These are phyloP conservation scores for Paraconiothyrium brasiliense DNA, from an alignment of 2,329 filamentous ascomycete species.

Conservation along the genomic window DNA sequence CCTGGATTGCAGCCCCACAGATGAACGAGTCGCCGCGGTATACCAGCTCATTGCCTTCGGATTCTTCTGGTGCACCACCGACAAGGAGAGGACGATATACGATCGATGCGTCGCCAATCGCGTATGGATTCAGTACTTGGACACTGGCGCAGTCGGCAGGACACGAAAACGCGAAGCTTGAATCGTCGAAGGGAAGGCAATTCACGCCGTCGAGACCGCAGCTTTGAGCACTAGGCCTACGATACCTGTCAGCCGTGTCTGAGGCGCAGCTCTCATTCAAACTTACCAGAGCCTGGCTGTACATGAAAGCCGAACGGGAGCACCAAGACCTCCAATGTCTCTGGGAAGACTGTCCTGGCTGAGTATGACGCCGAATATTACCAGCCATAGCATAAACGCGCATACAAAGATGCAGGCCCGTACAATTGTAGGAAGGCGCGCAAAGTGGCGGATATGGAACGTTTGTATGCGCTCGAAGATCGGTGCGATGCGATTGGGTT, in stretches of 20 bases:
- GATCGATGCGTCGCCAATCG: constrained; percentile 67
- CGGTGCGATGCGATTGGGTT: constrained; percentile 54
- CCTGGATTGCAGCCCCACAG: constrained; percentile 49
- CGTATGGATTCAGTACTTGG: constrained; percentile 60
- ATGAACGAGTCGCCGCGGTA: constrained; percentile 52
- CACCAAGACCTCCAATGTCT: constrained; percentile 75
- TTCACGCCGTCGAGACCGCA: constrained; percentile 65
- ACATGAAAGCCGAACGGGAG: constrained; percentile 72
- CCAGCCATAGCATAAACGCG: constrained; percentile 71
- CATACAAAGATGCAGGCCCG: constrained; percentile 66
- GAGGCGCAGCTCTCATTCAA: neutral
- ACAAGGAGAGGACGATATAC: constrained; percentile 72
- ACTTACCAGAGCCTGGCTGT: constrained; percentile 72
- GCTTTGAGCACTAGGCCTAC: constrained; percentile 39
- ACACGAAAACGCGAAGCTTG: constrained; percentile 64
- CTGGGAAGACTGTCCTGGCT: constrained; percentile 64
- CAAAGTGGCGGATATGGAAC: constrained; percentile 68
- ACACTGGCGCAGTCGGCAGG: constrained; percentile 62
- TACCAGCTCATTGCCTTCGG: constrained; percentile 25
- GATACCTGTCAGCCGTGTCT: constrained; percentile 18
- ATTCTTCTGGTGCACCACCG: constrained; percentile 62
- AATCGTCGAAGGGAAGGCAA: constrained; percentile 63
- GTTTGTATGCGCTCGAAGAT: constrained; percentile 73
- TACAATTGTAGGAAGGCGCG: constrained; percentile 64
- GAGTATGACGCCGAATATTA: constrained; percentile 74